Conservation (phyloP, 2,329 filamentous ascomycete species). For the Fusarium lateritium region DNA sequence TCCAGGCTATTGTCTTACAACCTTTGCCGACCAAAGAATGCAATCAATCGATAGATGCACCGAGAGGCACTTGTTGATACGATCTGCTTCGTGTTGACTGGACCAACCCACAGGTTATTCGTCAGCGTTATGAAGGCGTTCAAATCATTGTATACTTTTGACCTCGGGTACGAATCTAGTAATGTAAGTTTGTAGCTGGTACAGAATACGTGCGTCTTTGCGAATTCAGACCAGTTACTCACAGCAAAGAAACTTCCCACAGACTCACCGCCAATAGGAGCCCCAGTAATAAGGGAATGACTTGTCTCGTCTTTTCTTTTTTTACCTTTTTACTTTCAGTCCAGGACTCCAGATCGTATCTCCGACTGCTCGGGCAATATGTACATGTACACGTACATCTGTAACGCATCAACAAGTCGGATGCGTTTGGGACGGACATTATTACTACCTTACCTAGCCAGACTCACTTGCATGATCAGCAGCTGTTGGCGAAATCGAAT, state of each 20-base stretch:
- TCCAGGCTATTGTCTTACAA: slow-evolving; percentile 14
- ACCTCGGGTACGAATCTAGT: slow-evolving; percentile 20
- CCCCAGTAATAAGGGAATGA: slow-evolving; percentile 14
- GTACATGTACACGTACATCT: slow-evolving; percentile 13
- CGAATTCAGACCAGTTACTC: slow-evolving; percentile 26
- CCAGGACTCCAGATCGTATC: slow-evolving; percentile 22
- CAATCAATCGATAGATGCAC: slow-evolving; percentile 8
- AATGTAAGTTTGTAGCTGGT: slow-evolving; percentile 7
- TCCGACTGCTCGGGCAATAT: slow-evolving; percentile 28
- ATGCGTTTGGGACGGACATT: slow-evolving; percentile 9
- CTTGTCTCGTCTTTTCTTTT: slow-evolving; percentile 26
- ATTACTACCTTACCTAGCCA: slow-evolving; percentile 9
- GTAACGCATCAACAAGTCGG: slow-evolving; percentile 10
- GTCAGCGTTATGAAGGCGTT: slow-evolving; percentile 26
- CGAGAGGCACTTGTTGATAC: slow-evolving; percentile 8
- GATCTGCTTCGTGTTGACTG: slow-evolving; percentile 1
- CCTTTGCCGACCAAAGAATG: slow-evolving; percentile 16
- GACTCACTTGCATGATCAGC: slow-evolving; percentile 40
- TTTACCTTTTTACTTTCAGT: background rate
- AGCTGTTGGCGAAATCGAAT: slow-evolving; percentile 39
- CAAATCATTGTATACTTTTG: slow-evolving; percentile 22
- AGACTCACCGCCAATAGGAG: slow-evolving; percentile 28
- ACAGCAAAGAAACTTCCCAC: slow-evolving; percentile 24
- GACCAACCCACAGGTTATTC: slow-evolving; percentile 5
- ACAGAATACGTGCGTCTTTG: background rate